Base-by-base conservation (phyloP, 495 filamentous ascomycete genomes). In the Aspergillus mulundensis region DNA sequence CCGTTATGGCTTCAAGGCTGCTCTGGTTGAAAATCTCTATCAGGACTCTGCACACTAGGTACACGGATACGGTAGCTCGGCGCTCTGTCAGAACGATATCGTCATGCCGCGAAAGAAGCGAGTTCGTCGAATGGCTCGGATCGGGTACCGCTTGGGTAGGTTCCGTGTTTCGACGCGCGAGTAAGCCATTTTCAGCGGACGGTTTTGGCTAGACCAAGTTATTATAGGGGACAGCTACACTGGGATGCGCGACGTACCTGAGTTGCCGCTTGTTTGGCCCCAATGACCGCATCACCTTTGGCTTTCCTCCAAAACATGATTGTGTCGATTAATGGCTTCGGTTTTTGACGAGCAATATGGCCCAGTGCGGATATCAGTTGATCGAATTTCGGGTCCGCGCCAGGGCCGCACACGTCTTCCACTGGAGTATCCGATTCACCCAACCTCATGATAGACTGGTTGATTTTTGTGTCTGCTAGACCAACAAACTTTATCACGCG, bases 261-360 rank as follows among this genome's bases (percentile, higher is more conserved):
- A 50, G 84, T 85, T 34, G 88, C 75, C 62, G 87, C 81, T 21
- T 77, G 74, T 42, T 83, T 77, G 23, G 81, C 81, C 18, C 69
- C 67, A 46, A 80, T 83, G 24, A 91, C 89, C 11, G 89, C 85
- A 71, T 97, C 94, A 61, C 91, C 93, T 72, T 96, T 96, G 39
- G 81, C 85, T 69, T 96, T 96, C 39, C 95, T 83, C 94, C 94
- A 98, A 19, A 91, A 83, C 90, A 98, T 97, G 58, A 97, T 87
- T 10, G 90, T 90, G 70, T 97, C 93, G 61, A 98, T 96, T 51
- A 98, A 70, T n/a, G 90, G 88, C 62, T 92, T 96, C 5, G 94
- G 95, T 61, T 97, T 96, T 62, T 88, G 86, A 30, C 90, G 87
- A 50, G 91, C 90, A 64, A 99, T 95, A 69, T 93, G 90, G 21